Conservation (phyloP, 2,329 filamentous ascomycete species). For the Colletotrichum sp. region DNA sequence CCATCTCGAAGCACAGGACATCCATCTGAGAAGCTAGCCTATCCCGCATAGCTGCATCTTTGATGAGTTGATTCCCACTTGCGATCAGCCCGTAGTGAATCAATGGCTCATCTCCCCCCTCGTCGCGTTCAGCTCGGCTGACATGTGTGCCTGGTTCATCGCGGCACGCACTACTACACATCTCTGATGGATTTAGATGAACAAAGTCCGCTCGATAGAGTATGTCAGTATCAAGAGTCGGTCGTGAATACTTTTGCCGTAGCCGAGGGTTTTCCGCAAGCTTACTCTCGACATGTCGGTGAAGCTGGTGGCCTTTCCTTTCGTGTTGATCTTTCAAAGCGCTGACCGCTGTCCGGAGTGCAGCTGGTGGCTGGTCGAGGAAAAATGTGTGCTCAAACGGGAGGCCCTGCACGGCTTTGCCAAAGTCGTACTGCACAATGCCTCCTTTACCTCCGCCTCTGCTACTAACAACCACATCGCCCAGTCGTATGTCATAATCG, state of each 20-base stretch:
- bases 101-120: background rate
- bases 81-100: conserved; percentile 21
- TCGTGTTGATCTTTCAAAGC: too few species aligned
- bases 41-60: conserved; percentile 20
- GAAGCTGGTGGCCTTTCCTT: too few species aligned
- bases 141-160: background rate
- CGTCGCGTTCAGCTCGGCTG: accelerated
- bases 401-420: conserved; percentile 22
- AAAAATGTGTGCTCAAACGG: conserved; percentile 4
- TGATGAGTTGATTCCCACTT: conserved; percentile 20
- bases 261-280: too few species aligned
- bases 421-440: conserved; percentile 30
- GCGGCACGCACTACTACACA: background rate
- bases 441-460: background rate
- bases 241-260: too few species aligned
- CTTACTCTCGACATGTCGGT: too few species aligned
- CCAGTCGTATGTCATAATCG: conserved; percentile 34
- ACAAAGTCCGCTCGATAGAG: background rate
- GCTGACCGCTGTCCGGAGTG: background rate
- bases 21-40: background rate
- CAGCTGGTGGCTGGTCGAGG: background rate
- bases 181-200: background rate
- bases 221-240: too few species aligned
- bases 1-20: conserved; percentile 33
- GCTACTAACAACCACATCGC: conserved; percentile 16